Evolutionary conservation across 139 green algal species (phyloP), one percentile per base, ranked within the genome.

Genomic region (Chlorella sp.): DNA sequence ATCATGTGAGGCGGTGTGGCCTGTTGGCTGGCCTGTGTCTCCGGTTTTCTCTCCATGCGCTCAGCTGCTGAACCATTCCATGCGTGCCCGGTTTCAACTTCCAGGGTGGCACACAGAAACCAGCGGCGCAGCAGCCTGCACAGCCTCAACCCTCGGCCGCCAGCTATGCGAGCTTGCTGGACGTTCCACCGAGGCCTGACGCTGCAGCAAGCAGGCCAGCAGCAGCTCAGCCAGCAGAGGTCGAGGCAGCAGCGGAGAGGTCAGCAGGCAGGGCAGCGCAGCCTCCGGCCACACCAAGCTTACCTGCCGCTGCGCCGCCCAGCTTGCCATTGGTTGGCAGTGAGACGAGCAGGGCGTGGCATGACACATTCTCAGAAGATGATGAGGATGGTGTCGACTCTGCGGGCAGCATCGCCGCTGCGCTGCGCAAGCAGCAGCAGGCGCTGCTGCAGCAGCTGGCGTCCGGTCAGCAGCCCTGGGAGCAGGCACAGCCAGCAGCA

Each of bases 341-440:
- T 2, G 64, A 40, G 0, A 43, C 22, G 22, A 76, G 38, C 40
- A 43, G 20, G 51, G 9, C 51, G 24, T 11, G 13, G 16, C 51
- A 60, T 3, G 51, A 60, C 16, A 24, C 14, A 24, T 20, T 24
- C 9, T 26, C 13, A 11, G 51, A 60, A 11, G 22, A 11, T 3
- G 51, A 60, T 36, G 70, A 54, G 4, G 48, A n/a, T 22, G 40
- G 4, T 34, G 40, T 19, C 22, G 24, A 26, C 11, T 46, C 36
- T 9, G 24, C 22, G 6, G 70, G 24, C 40, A 34, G 70, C 40
- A 28, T 76, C 2, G 70, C 70, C 34, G 70, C 70, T 3, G 70
- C 70, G 24, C 40, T 76, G 70, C 70, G 70, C 70, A 16, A n/a
- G 70, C 70, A 76, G 70, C 70, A 76, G 70, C 40, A 76, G 40